A percentile compares a stretch with the other conserved stretches of the same genome.
Evolutionary conservation across 2,329 filamentous ascomycete species (phyloP).

Genomic region (Curvularia hawaiiensis): DNA sequence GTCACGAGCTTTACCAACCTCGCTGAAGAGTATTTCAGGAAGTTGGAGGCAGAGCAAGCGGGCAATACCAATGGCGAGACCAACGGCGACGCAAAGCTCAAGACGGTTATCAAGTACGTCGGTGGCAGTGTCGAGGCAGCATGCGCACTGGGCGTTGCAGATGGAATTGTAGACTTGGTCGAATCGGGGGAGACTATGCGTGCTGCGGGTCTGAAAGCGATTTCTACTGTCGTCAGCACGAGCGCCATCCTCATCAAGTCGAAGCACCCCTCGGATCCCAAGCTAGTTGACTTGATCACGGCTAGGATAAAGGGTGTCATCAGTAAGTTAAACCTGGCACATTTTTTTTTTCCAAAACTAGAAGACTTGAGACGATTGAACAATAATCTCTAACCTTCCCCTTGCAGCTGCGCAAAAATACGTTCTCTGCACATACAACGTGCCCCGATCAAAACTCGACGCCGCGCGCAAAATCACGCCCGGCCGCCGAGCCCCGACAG

Average conservation of each 20-base stretch:
- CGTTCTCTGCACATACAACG: slow-evolving; percentile 96
- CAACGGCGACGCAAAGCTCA: slow-evolving; percentile 62
- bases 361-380: slow-evolving; percentile 12
- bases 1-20: slow-evolving; percentile 94
- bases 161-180: slow-evolving; percentile 96
- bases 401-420: slow-evolving; percentile 78
- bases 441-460: slow-evolving; percentile 71
- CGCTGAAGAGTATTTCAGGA: slow-evolving; percentile 80
- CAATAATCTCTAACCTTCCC: neutral
- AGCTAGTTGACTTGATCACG: slow-evolving; percentile 81
- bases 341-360: neutral
- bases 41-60: slow-evolving; percentile 65
- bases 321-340: slow-evolving; percentile 54
- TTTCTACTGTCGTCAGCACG: slow-evolving; percentile 89
- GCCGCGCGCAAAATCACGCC: slow-evolving; percentile 80
- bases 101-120: slow-evolving; percentile 90
- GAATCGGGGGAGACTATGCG: slow-evolving; percentile 99
- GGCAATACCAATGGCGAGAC: slow-evolving; percentile 42
- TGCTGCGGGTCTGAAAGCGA: slow-evolving; percentile 89
- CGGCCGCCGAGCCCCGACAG: slow-evolving; percentile 89
- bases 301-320: slow-evolving; percentile 92
- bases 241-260: slow-evolving; percentile 93
- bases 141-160: slow-evolving; percentile 91
- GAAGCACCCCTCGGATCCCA: slow-evolving; percentile 77
- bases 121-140: slow-evolving; percentile 97